Base-by-base conservation (phyloP, 768 basidiomycete species). In the Sporobolomyces pararoseus region DNA sequence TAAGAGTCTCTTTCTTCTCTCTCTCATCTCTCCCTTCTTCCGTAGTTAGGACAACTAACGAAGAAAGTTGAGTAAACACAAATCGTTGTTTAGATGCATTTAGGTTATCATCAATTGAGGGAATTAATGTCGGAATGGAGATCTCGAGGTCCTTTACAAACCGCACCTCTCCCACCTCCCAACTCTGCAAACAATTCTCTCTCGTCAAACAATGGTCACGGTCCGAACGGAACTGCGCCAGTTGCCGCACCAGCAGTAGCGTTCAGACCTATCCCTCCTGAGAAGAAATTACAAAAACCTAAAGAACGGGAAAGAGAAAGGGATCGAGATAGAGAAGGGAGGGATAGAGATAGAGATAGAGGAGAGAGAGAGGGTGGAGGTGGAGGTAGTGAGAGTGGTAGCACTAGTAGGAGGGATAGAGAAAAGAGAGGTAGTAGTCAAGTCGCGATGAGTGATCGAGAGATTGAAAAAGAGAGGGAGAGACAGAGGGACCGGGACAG, bases 21-120 rank as follows among this genome's bases (percentile, higher is more conserved):
- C 54, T 14, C 21, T 34, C 31, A 17, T 31, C 27, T 25, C 29
- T 4, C 1, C 39, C 57, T 10, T 2, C 0, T 29, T 12, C 44
- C 13, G 46, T 14, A 21, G 21, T 7, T 12, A 13, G 6, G 46
- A 12, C 21, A 21, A 23, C 23, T 13, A 13, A 12, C 23, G 46
- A 23, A 6, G 46, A 47, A 14, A 42, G 39, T 10, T 42, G 39
- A 42, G 39, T 42, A 17, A 42, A 42, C 37, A 39, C 35, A 25
- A 5, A 31, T 9, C 39, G 39, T 42, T 17, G 17, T 17, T 42
- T 60, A 97, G 96, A 95, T 99, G 91, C 96, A 98, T 83, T 81
- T 98, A 77, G 96, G 96, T 14, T 99, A 99, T 82, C 93, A 97
- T 80, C 94, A 98, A 81, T 84, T 99, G 71, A 90, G 96, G 65